Evolutionary conservation across 352 stramenopile species (phyloP).

Genomic region (Phytophthora brassicae): DNA sequence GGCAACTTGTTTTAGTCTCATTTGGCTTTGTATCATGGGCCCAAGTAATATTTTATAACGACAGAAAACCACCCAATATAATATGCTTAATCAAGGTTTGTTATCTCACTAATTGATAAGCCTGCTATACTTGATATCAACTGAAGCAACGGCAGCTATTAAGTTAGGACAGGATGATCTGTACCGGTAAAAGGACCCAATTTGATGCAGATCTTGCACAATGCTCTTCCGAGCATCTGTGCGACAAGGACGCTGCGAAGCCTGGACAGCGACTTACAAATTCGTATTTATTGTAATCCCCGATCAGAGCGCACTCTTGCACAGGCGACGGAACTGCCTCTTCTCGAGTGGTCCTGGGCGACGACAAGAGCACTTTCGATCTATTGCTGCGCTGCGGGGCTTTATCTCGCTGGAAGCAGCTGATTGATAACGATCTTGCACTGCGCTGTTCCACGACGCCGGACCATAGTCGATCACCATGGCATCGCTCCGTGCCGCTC

Average conservation of each 20-base stretch:
- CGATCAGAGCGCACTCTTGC: conserved; percentile 21
- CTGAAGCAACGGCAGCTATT: no score
- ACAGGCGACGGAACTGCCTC: conserved; percentile 28
- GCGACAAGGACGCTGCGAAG: conserved; percentile 15
- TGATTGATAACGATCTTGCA: conserved; percentile 1
- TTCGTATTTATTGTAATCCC: conserved; percentile 28
- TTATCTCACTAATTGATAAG: no score
- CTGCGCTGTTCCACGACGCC: conserved; percentile 3
- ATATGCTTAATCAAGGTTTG: no score
- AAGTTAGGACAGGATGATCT: no score
- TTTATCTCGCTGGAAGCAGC: conserved; percentile 1
- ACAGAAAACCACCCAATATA: no score
- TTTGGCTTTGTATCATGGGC: no score
- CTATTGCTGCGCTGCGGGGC: conserved; percentile 1
- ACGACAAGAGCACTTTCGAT: conserved; percentile 15
- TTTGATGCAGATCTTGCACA: conserved; percentile 23
- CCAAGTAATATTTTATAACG: no score
- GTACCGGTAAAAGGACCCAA: no score
- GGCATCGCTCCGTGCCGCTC: conserved; percentile 2
- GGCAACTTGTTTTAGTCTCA: no score
- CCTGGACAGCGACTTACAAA: conserved; percentile 9
- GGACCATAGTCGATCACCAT: conserved; percentile 18
- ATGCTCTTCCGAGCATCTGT: conserved; percentile 27
- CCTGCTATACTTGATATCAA: no score
- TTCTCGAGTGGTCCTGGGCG: conserved; percentile 11